A percentile compares a stretch with the other conserved stretches of the same genome.
These are phyloP conservation scores for Hysterangium stoloniferum DNA, from an alignment of 768 basidiomycete genomes.

Conservation along the genomic window DNA sequence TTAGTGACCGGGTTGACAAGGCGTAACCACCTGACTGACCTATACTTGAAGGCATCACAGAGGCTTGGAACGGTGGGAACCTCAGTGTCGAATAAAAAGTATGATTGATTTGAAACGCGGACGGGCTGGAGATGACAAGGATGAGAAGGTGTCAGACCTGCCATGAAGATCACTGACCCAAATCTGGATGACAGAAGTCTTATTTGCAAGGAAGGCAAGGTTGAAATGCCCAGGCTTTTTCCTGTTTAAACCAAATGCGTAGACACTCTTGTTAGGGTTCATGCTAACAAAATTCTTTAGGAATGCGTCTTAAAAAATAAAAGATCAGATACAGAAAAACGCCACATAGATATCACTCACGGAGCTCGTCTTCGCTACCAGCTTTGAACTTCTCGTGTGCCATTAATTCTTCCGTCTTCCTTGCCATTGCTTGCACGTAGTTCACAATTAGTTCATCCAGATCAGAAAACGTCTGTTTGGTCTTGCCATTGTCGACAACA, in stretches of 20 bases:
- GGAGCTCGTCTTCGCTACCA: constrained; percentile 80
- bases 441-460: constrained; percentile 96
- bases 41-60: constrained; percentile 89
- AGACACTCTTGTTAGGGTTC: constrained; percentile 91
- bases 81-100: constrained; percentile 83
- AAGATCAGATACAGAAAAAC: neutral
- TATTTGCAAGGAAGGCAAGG: constrained; percentile 88
- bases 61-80: constrained; percentile 88
- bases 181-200: constrained; percentile 79
- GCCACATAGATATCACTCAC: constrained; percentile 42
- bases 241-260: constrained; percentile 89
- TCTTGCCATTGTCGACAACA: constrained; percentile 59
- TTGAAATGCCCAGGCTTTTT: constrained; percentile 90
- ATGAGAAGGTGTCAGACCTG: neutral
- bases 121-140: constrained; percentile 55
- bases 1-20: neutral
- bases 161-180: constrained; percentile 54
- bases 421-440: constrained; percentile 89
- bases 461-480: constrained; percentile 68
- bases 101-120: constrained; percentile 80
- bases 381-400: constrained; percentile 92
- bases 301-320: constrained; percentile 56
- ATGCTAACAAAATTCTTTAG: constrained; percentile 87
- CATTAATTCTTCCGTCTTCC: constrained; percentile 91
- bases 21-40: constrained; percentile 42